A percentile compares a stretch with the other conserved stretches of the same genome.
Conservation (phyloP, 2,329 filamentous ascomycete species). For the Ascochyta fabae region DNA sequence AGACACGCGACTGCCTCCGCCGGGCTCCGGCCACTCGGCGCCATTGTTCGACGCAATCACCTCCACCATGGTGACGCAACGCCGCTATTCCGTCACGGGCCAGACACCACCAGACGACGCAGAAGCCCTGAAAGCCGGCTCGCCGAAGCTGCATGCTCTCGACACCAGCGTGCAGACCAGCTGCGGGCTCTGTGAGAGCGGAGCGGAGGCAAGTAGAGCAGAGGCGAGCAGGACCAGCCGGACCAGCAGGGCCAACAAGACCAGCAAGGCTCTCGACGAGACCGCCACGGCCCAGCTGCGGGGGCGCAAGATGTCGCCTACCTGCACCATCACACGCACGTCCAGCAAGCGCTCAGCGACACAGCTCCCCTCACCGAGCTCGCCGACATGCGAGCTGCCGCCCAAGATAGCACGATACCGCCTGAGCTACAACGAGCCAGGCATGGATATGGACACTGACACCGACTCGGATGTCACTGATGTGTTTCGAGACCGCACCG, state of each 20-base stretch:
- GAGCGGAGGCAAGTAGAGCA: conserved; percentile 14
- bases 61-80: conserved; percentile 39
- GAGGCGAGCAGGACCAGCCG: too few relatives aligned
- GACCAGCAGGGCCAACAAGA: too few relatives aligned
- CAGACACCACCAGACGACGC: conserved; percentile 46
- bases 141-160: conserved; percentile 46
- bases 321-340: conserved; percentile 33
- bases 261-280: conserved; percentile 15
- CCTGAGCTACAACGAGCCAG: conserved; percentile 29
- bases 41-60: conserved; percentile 6
- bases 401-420: conserved; percentile 43
- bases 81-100: conserved; percentile 48
- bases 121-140: conserved; percentile 40
- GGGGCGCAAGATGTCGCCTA: conserved; percentile 38
- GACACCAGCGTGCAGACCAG: conserved; percentile 44
- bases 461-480: conserved; percentile 31
- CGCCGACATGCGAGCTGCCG: conserved; percentile 42
- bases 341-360: conserved; percentile 48
- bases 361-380: conserved; percentile 45
- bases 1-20: conserved; percentile 12
- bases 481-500: conserved; percentile 22
- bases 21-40: conserved; percentile 5
- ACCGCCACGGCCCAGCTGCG: conserved; percentile 25
- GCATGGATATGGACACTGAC: conserved; percentile 28
- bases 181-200: conserved; percentile 41